phyloP scores from a whole-genome alignment of 23 red algal species.

The Chondrus crispus region DNA sequence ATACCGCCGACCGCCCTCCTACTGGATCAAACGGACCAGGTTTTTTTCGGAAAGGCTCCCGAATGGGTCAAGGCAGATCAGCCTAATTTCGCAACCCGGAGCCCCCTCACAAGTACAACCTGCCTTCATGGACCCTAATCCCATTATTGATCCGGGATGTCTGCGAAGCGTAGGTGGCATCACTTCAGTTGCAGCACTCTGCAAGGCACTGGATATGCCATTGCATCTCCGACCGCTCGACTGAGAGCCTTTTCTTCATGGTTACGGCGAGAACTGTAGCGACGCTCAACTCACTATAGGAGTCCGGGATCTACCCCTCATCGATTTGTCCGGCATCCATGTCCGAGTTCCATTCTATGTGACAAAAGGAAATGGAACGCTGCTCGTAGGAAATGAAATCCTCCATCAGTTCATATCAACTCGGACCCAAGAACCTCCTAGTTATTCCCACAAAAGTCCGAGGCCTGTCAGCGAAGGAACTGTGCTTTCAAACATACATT shows the following conservation, averaged over 20 bases:
- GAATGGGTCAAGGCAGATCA: not conserved
- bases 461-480: not conserved
- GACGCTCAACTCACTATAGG: not conserved
- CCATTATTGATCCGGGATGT: conserved; percentile 19
- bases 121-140: not conserved
- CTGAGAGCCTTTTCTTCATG: conserved; percentile 11
- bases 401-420: not conserved
- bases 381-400: not conserved
- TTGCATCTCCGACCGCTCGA: not conserved
- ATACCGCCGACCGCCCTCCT: not conserved
- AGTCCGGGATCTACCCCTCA: not conserved
- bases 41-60: not conserved
- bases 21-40: too few species aligned
- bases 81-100: not conserved
- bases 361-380: not conserved
- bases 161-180: not conserved
- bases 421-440: not conserved
- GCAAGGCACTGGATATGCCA: not conserved
- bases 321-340: not conserved
- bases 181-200: not conserved
- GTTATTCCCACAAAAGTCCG: not conserved
- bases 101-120: not conserved
- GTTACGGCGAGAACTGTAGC: not conserved
- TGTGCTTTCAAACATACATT: not conserved
- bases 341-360: not conserved